Evolutionary conservation across 129 eudicot genomes (phyloP).

Genomic region (Flaveria robusta): DNA sequence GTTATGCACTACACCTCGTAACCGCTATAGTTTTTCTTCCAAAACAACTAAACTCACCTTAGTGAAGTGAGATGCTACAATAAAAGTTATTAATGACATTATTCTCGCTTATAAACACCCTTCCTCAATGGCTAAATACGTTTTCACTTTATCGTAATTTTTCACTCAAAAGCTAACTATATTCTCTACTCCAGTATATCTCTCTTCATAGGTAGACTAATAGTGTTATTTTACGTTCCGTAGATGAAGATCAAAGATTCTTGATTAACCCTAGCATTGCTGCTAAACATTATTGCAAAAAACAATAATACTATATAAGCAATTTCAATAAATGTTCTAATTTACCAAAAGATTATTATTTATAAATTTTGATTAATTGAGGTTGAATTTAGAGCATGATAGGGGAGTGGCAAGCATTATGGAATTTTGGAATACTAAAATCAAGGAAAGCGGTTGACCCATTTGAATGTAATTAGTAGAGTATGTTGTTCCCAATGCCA

Average conservation of each 20-base stretch:
- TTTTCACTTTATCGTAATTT: not conserved
- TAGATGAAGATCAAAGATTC: too few relatives aligned
- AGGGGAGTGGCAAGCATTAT: constrained; percentile 58
- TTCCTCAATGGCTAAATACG: not conserved
- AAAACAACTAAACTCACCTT: not conserved
- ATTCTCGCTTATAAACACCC: not conserved
- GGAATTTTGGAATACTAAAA: constrained; percentile 56
- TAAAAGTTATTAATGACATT: not conserved
- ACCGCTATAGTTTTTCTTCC: not conserved
- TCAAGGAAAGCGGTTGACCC: constrained; percentile 59
- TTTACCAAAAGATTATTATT: not conserved
- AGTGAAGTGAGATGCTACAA: not conserved
- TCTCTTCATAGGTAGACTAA: too few relatives aligned
- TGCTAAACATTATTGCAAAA: not conserved
- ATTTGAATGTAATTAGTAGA: constrained; percentile 57
- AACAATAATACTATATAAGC: not conserved
- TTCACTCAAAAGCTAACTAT: not conserved
- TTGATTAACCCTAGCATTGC: not conserved
- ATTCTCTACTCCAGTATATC: not conserved
- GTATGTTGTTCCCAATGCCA: constrained; percentile 67
- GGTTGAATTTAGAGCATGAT: constrained; percentile 25
- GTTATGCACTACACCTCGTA: not conserved
- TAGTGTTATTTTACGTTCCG: too few relatives aligned
- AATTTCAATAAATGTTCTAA: not conserved
- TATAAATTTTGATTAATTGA: not conserved